Base-by-base conservation (phyloP, 148 eudicot species). In the Silene conica region DNA sequence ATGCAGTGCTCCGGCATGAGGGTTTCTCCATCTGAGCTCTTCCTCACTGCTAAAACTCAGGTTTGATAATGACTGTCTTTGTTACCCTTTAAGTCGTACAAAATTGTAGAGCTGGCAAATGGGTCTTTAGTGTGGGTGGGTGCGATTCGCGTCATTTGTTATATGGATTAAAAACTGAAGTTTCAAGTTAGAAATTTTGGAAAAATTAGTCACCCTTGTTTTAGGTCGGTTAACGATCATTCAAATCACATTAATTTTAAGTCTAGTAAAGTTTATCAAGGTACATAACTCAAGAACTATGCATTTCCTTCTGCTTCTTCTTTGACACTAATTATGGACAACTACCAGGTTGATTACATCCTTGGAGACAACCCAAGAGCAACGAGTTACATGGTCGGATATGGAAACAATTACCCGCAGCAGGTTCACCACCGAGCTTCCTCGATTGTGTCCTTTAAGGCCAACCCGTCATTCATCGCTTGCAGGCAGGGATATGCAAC, bases 361-460 rank as follows among this genome's bases (percentile, higher is more conserved):
- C 97, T 94, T 22, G 98, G 98, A 70, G 97, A 94, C 88, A 94
- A 94, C 84, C 98, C 98, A 19, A 92, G 98, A 76, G 98, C 92
- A 58, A 94, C 97, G 45, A 92, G 98, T 76, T 94, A 94, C 87
- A 94, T 94, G 98, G 98, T 94, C 2, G 98, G 99, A 14, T 92
- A 95, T 21, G 97, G 97, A 63, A 90, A 74, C 87, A 95, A 87
- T 77, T 95, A 85, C 80, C 99, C 99, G 1, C 82, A 78, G 60
- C 99, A 92, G 77, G 96, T 92, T 57, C 99, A 92, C 76, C 99
- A 95, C 82, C 86, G 99, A 13, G 97, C 79, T 64, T 87, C 99
- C 25, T 95, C 99, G 7, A 95, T 95, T 50, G 94, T 92, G 16
- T 95, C 99, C 19, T 74, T 77, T 79, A 95, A 95, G 81, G 84